Evolutionary conservation across 805 yeast species (phyloP), one percentile per base, ranked within the genome.

Genomic region (Vanderwaltozyma tropicalis): DNA sequence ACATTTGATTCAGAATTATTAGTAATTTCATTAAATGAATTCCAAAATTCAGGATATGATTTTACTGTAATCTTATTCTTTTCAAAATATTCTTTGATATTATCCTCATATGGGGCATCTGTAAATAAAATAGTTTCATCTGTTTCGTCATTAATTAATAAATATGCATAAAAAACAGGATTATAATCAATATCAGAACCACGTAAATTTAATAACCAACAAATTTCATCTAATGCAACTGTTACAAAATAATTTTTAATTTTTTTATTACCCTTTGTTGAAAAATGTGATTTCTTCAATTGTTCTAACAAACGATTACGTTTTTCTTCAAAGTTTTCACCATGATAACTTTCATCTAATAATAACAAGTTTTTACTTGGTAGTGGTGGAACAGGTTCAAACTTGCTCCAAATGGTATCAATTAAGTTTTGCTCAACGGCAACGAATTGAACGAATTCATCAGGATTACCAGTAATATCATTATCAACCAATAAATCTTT

Each of bases 171-270:
- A 56, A 89, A 92, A 2, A 87, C 89, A 0, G 97, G 96, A 51
- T 80, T 80, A 55, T 71, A 89, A 4, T 78, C 79, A 41, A 89
- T 79, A 56, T 89, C 97, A 17, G 70, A 72, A 5, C 88, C 84
- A 45, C 98, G 74, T 39, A 89, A 62, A 53, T 89, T 89, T 53
- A 87, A 71, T 31, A 87, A 62, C 96, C 96, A 88, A 7, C 95
- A 92, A 44, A 87, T 75, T 48, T 88, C 95, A 62, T 89, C 96
- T 37, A 88, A 61, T 1, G 87, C 77, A n/a, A 77, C 68, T 3
- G 84, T 66, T 12, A 87, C 63, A 32, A 84, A 66, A 2, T 74
- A 71, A 31, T 28, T 34, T 5, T 55, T 41, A n/a, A 28, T 37
- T 12, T 32, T 19, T 16, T 12, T 19, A 1, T 13, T n/a, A 14